Evolutionary conservation across 805 yeast species (phyloP).

Genomic region (Barnettozyma siamensis): DNA sequence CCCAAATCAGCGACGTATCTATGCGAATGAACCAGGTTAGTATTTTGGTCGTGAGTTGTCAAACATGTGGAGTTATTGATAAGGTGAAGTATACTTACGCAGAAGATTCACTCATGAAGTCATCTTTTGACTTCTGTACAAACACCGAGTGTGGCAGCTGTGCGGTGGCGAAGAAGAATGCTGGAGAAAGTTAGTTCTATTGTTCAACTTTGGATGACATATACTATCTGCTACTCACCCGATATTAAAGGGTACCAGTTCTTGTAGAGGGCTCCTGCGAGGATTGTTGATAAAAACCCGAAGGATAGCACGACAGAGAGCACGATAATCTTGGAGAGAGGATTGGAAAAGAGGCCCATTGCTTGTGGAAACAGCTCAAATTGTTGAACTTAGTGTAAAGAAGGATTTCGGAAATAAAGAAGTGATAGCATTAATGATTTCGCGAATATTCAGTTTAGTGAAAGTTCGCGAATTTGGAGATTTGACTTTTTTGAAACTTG

Average conservation of each 20-base stretch:
- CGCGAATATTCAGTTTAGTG: background rate
- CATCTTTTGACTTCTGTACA: slow-evolving; percentile 40
- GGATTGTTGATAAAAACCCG: slow-evolving; percentile 69
- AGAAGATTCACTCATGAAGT: slow-evolving; percentile 45
- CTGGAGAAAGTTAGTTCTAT: slow-evolving; percentile 19
- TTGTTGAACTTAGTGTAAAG: background rate
- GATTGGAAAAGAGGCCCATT: slow-evolving; percentile 31
- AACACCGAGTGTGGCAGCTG: slow-evolving; percentile 54
- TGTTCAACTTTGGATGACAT: background rate
- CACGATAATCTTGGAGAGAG: slow-evolving; percentile 66
- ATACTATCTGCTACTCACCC: slow-evolving; percentile 31
- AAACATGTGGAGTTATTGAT: background rate
- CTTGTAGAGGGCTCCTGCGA: slow-evolving; percentile 70
- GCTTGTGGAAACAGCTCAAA: background rate
- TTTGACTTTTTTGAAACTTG: background rate
- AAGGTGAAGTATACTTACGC: slow-evolving; percentile 26
- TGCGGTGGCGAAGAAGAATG: slow-evolving; percentile 44
- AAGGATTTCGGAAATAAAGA: slow-evolving; percentile 3
- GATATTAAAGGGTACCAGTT: slow-evolving; percentile 75
- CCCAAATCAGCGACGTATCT: slow-evolving; percentile 59
- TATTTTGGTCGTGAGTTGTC: background rate
- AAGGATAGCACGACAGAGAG: slow-evolving; percentile 69
- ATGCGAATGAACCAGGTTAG: slow-evolving; percentile 8
- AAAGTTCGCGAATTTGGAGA: background rate
- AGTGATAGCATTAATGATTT: too few relatives aligned